phyloP scores from a whole-genome alignment of 176 grass and related monocot genomes.

The Saccharum spontaneum region DNA sequence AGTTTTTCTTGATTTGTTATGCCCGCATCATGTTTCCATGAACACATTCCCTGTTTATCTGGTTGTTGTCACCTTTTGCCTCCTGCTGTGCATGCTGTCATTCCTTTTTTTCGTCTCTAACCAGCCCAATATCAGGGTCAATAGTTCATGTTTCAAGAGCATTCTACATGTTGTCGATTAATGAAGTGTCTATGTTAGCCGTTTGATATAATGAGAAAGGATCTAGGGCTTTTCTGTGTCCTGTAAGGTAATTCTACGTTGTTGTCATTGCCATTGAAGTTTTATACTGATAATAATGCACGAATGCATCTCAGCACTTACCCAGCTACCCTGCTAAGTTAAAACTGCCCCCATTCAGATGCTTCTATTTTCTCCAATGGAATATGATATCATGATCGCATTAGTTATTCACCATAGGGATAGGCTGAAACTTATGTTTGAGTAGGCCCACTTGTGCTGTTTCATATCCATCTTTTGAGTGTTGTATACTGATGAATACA shows the following conservation, averaged over 20 bases:
- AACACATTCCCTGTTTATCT: not conserved
- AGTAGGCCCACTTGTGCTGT: slow-evolving; percentile 5
- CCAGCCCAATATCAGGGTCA: not conserved
- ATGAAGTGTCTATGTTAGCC: not conserved
- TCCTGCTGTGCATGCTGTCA: not conserved
- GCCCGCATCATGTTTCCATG: not conserved
- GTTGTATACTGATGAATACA: slow-evolving; percentile 18
- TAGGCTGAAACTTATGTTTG: not conserved
- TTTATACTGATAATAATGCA: not conserved
- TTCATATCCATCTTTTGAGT: not conserved
- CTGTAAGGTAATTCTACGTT: not conserved
- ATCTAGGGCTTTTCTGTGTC: not conserved
- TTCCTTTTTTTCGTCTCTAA: not conserved
- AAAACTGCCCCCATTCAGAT: not conserved
- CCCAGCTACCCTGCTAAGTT: not conserved
- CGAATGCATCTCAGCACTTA: not conserved
- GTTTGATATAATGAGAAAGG: not conserved
- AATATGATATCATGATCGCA: not conserved
- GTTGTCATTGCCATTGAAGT: not conserved
- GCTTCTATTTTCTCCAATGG: not conserved
- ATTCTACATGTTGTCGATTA: not conserved
- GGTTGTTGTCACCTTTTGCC: not conserved
- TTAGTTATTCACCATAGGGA: not conserved
- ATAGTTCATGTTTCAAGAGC: slow-evolving; percentile 16
- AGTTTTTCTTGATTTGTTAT: not conserved